Evolutionary conservation across 768 basidiomycete genomes (phyloP), one percentile per base, ranked within the genome.

Genomic region (Naganishia kalamii): DNA sequence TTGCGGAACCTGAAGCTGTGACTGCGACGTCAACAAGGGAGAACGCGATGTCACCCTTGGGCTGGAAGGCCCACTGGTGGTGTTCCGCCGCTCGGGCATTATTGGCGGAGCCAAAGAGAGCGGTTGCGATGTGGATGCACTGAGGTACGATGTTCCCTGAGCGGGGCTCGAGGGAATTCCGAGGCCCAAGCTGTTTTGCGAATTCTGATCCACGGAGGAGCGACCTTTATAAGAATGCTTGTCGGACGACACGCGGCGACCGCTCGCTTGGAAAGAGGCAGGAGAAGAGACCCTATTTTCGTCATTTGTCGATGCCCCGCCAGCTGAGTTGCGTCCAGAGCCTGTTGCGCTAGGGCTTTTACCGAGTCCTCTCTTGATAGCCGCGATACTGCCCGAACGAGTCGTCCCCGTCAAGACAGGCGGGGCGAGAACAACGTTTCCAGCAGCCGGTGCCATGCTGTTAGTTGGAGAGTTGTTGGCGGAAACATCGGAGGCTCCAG

Each of bases 11-110:
- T 57, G 54, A 27, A 59, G 27, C 21, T 59, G 43, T 3, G 72
- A 70, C 12, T 77, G 74, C 13, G 75, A 71, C 48, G 74, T 70
- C 15, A 70, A 33, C 27, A 75, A 63, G 0, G 75, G 75, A 11
- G 70, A 72, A 27, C 74, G 62, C 17, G 61, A 27, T 23, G 51
- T 41, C 10, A 48, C 25, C 32, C 64, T 65, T n/a, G 54, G 54
- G 35, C 25, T 48, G n/a, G 49, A 50, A 6, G 35, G 37, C 6
- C 35, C 49, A 27, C 33, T 46, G n/a, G 64, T 59, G 7, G 54
- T 65, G 32, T 64, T 64, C 50, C 63, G 44, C 17, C 63, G 27
- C 21, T 57, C 51, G 49, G 50, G 50, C 25, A 41, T 64, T 21
- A 46, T 43, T 27, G 41, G 63, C 17, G 29, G 63, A 43, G 8